These are phyloP conservation scores for Haplosporangium sp. DNA, from an alignment of 371 early-diverging fungal genomes.

Conservation along the genomic window DNA sequence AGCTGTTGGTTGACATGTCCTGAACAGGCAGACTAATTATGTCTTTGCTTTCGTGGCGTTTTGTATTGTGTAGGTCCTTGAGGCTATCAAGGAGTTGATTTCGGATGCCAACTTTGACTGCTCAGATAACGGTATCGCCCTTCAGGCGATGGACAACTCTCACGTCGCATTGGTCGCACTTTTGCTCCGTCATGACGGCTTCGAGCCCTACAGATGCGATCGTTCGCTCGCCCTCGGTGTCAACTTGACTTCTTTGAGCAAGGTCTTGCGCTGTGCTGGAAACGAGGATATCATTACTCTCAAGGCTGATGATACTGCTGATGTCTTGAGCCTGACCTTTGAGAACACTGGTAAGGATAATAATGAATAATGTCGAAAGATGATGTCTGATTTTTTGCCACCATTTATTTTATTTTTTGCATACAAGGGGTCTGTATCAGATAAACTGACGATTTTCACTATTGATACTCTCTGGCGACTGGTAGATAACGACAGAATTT, in stretches of 20 bases:
- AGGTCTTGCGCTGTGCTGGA: constrained; percentile 95
- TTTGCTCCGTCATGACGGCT: constrained; percentile 88
- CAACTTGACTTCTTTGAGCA: constrained; percentile 86
- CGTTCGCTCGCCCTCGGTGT: constrained; percentile 94
- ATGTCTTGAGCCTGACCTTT: constrained; percentile 86
- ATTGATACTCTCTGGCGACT: background rate
- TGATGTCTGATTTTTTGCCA: background rate
- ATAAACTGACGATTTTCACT: background rate
- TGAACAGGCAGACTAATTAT: too few relatives aligned
- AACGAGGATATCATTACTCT: constrained; percentile 94
- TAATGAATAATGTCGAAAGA: background rate
- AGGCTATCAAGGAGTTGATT: constrained; percentile 97
- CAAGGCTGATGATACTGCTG: constrained; percentile 90
- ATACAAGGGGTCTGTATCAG: background rate
- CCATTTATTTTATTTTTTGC: constrained; percentile 6
- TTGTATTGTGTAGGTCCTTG: constrained; percentile 74
- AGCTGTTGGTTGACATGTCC: background rate
- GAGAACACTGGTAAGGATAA: constrained; percentile 75
- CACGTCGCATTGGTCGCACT: constrained; percentile 97
- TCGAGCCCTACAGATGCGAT: constrained; percentile 97
- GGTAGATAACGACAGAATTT: constrained; percentile 84
- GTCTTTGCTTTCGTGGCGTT: too few relatives aligned
- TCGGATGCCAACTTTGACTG: constrained; percentile 98
- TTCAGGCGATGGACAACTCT: constrained; percentile 99
- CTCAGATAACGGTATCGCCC: constrained; percentile 92